Percentiles rank a stretch among this genome's conserved stretches.
Conservation (phyloP, 75 land plant genomes). For the Pinus taeda region DNA sequence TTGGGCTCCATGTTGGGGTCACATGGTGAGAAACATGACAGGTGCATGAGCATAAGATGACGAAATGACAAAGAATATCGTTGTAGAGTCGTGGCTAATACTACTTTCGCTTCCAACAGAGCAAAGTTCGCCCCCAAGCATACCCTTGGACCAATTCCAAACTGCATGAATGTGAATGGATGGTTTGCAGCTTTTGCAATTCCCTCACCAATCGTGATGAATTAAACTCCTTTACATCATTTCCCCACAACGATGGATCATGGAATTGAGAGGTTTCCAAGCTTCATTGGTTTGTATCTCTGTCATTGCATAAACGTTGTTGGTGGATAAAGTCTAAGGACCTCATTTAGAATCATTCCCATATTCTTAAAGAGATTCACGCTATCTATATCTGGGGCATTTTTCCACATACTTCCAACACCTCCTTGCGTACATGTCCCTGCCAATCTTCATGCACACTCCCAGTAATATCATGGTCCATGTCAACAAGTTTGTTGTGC, state of each 20-base stretch:
- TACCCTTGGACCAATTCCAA: slow-evolving; percentile 38
- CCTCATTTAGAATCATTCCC: slow-evolving; percentile 21
- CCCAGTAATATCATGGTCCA: no score
- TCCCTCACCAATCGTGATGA: slow-evolving; percentile 38
- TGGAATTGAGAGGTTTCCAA: slow-evolving; percentile 26
- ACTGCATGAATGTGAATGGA: slow-evolving; percentile 32
- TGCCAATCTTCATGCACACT: no score
- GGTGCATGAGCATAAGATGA: slow-evolving; percentile 48
- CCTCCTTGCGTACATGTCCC: no score
- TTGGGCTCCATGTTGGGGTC: slow-evolving; percentile 35
- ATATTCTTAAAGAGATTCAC: no score
- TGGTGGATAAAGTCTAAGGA: slow-evolving; percentile 51
- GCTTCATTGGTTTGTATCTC: slow-evolving; percentile 24
- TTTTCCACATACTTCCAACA: no score
- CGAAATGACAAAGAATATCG: slow-evolving; percentile 35
- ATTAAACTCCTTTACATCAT: slow-evolving; percentile 48
- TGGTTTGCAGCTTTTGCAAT: slow-evolving; percentile 12
- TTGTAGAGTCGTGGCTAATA: slow-evolving; percentile 33
- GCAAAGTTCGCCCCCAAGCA: slow-evolving; percentile 54
- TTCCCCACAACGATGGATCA: slow-evolving; percentile 53
- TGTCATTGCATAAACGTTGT: slow-evolving; percentile 12
- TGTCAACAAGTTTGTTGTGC: no score
- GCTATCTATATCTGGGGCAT: no score
- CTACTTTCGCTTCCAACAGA: slow-evolving; percentile 33
- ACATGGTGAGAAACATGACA: slow-evolving; percentile 6